Conservation (phyloP, 352 stramenopile genomes). For the Thalassiosira mediterranea region DNA sequence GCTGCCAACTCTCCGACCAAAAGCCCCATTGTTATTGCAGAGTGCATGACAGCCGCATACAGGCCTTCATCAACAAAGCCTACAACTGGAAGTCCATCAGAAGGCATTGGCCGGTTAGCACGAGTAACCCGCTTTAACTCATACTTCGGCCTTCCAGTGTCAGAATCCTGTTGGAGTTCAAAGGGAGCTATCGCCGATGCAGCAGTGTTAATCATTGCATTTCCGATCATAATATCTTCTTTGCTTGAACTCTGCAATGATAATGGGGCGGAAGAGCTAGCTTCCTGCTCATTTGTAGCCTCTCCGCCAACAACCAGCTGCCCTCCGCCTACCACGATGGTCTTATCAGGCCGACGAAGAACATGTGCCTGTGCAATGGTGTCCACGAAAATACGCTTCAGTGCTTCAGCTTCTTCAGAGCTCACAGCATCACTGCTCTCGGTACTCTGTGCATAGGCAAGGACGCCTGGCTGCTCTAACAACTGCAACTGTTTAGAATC, state of each 20-base stretch:
- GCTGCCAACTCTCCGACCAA: constrained; percentile 54
- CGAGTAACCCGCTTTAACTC: constrained; percentile 22
- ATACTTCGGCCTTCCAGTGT: neutral
- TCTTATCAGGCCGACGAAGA: constrained; percentile 47
- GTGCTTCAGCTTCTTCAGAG: neutral
- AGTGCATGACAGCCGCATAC: constrained; percentile 64
- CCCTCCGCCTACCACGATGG: constrained; percentile 52
- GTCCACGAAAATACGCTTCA: constrained; percentile 55
- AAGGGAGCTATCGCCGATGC: constrained; percentile 11
- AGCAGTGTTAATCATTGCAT: constrained; percentile 34
- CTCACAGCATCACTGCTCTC: constrained; percentile 1
- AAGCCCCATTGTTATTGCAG: constrained; percentile 59
- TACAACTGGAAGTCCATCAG: constrained; percentile 62
- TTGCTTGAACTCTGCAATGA: neutral
- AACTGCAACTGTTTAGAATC: constrained; percentile 33
- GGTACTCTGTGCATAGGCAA: constrained; percentile 38
- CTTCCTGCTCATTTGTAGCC: neutral
- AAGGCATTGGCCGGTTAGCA: constrained; percentile 61
- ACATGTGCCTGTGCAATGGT: constrained; percentile 55
- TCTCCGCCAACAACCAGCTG: constrained; percentile 50
- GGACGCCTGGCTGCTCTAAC: constrained; percentile 40
- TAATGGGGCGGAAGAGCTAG: too few relatives aligned
- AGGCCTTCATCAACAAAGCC: constrained; percentile 49
- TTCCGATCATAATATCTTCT: constrained; percentile 22
- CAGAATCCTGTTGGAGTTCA: constrained; percentile 14